Percentiles rank a stretch among this genome's conserved stretches.
These are phyloP conservation scores for Cladophialophora immunda DNA, from an alignment of 2,329 filamentous ascomycete genomes.

Conservation along the genomic window DNA sequence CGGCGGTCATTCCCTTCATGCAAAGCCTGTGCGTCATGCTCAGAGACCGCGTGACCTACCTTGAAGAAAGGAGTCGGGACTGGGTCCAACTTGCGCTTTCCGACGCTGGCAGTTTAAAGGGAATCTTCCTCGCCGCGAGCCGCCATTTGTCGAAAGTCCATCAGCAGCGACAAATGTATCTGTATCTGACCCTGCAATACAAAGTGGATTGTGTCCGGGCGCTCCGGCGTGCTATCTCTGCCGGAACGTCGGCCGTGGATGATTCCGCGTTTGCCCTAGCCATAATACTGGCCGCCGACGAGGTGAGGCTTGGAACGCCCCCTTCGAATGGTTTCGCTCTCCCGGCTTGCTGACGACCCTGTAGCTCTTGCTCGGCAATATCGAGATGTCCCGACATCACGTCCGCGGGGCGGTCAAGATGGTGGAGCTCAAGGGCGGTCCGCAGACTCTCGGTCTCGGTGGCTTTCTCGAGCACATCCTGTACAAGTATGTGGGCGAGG, in stretches of 20 bases:
- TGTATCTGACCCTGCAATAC: background rate
- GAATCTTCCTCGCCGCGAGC: background rate
- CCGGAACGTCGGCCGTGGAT: background rate
- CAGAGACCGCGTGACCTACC: background rate
- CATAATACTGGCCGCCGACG: background rate
- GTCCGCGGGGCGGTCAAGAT: background rate
- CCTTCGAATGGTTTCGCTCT: no score
- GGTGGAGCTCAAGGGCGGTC: slow-evolving; percentile 9
- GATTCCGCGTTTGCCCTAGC: background rate
- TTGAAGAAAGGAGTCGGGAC: background rate
- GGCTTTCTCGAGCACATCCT: slow-evolving; percentile 1
- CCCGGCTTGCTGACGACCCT: no score
- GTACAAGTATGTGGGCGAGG: no score
- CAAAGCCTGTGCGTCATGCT: no score
- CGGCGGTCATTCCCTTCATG: background rate
- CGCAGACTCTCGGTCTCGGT: slow-evolving; percentile 7
- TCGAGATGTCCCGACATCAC: slow-evolving; percentile 10
- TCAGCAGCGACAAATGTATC: background rate
- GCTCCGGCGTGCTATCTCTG: background rate
- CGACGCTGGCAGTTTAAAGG: background rate
- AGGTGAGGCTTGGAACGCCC: background rate
- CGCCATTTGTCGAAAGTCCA: background rate
- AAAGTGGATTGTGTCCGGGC: background rate
- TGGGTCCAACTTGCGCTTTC: background rate
- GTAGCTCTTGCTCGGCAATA: background rate